A percentile compares a stretch with the other conserved stretches of the same genome.
Conservation (phyloP, 2,329 filamentous ascomycete genomes). For the Alternaria alternata region DNA sequence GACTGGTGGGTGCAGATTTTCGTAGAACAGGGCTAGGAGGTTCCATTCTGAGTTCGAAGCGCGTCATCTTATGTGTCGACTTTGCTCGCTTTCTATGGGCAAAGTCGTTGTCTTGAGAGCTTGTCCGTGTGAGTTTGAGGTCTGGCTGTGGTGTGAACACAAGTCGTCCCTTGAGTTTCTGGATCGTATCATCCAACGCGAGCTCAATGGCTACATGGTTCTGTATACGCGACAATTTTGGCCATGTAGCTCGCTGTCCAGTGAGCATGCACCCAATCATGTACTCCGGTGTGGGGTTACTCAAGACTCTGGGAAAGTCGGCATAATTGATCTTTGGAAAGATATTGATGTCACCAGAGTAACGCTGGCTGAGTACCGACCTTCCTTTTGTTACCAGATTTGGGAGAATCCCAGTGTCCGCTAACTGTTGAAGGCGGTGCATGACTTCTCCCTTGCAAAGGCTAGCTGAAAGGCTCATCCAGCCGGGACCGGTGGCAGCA, state of each 20-base stretch:
- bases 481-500: conserved; percentile 58
- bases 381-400: conserved; percentile 79
- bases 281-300: conserved; percentile 85
- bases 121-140: conserved; percentile 34
- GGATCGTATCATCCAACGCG: conserved; percentile 79
- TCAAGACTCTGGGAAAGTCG: conserved; percentile 78
- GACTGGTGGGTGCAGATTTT: conserved; percentile 27
- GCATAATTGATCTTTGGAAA: conserved; percentile 78
- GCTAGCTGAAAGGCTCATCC: conserved; percentile 72
- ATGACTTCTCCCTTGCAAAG: conserved; percentile 81
- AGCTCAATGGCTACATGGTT: conserved; percentile 91
- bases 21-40: conserved; percentile 30
- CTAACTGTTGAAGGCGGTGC: conserved; percentile 80
- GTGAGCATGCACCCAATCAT: conserved; percentile 80
- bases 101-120: conserved; percentile 36
- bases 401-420: conserved; percentile 81
- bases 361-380: conserved; percentile 87
- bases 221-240: conserved; percentile 82
- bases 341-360: conserved; percentile 95
- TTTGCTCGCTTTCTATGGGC: conserved; percentile 21
- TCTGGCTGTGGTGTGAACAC: conserved; percentile 71
- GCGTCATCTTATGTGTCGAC: conserved; percentile 33
- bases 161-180: conserved; percentile 71
- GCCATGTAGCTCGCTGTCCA: conserved; percentile 91
- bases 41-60: conserved; percentile 28